Evolutionary conservation across 2,329 filamentous ascomycete species (phyloP), one percentile per base, ranked within the genome.

Genomic region (Curvularia eragrostidis): DNA sequence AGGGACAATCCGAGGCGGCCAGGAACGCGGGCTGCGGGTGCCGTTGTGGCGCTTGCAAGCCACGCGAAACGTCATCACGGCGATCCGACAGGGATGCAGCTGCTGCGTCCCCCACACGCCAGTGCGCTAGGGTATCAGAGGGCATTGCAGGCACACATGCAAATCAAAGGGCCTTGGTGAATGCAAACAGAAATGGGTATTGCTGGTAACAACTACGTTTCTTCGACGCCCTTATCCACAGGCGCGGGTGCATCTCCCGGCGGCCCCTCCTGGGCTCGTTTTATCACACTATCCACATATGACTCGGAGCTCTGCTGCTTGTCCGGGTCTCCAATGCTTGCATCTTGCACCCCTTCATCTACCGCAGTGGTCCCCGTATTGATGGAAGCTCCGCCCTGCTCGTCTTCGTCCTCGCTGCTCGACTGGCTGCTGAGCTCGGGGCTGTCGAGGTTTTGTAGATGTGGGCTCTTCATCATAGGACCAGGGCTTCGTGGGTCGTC

Each of bases 401-500:
- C 62, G 23, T 74, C 66, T 30, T 73, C 61, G 24, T 74, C 74
- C 15, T 71, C 70, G 34, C 74, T 75, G 49, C 72, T 77, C 48
- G 69, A 71, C 5, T 64, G 64, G 36, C 75, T 73, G 47, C 73
- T 77, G 13, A 75, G 65, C 10, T 74, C 71, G 1, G 76, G 76
- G 42, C 76, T 79, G 26, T 78, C 76, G n/a, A 78, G 60, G 19
- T 77, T 74, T 26, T 71, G 70, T 7, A 77, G 61, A 28, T 77
- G 69, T 0, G 77, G 77, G 47, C 75, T 78, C 67, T 78, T 78
- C 73, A 79, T 76, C 38, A 79, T 64, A 3, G 72, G 66, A 0
- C 71, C 73, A 3, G 73, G 70, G 52, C 72, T 74, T 26, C 67
- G 67, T 12, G 66, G 48, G 36, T 74, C 70, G 30, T 75, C 71